A percentile compares a stretch with the other conserved stretches of the same genome.
phyloP scores from a whole-genome alignment of 192 early-diverging fungal species.

The Haplosporangium gracile region DNA sequence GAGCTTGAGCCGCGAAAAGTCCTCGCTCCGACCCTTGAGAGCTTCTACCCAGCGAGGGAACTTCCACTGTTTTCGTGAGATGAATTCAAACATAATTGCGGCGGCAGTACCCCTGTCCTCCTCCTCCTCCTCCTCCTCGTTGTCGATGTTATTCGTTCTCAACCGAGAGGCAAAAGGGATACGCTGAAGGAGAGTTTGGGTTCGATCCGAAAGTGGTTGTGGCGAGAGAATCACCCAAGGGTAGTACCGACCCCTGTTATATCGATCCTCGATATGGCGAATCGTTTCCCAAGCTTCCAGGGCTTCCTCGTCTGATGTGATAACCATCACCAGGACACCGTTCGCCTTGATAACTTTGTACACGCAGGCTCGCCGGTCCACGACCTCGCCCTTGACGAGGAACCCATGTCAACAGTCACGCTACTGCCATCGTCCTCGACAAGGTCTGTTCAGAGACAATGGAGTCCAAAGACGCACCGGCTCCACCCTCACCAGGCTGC shows the following conservation, averaged over 20 bases:
- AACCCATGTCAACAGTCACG: not conserved
- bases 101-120: not conserved
- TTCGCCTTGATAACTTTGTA: constrained; percentile 36
- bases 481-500: not conserved
- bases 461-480: not conserved
- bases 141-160: not conserved
- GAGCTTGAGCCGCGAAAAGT: constrained; percentile 20
- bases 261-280: constrained; percentile 73
- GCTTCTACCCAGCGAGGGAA: constrained; percentile 63
- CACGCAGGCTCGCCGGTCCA: not conserved
- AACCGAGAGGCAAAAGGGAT: constrained; percentile 45
- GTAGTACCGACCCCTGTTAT: constrained; percentile 74
- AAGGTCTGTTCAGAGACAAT: not conserved
- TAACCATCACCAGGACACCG: constrained; percentile 61
- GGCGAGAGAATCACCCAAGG: constrained; percentile 83
- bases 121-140: not conserved
- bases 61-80: constrained; percentile 66
- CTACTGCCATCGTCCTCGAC: not conserved
- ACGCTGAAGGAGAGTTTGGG: constrained; percentile 55
- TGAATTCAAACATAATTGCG: constrained; percentile 62
- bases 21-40: constrained; percentile 16
- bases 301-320: constrained; percentile 67
- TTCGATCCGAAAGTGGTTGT: constrained; percentile 68
- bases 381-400: not conserved
- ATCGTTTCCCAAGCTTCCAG: constrained; percentile 60